Base-by-base conservation (phyloP, 202 grass and related monocot species). In the Setaria viridis region DNA sequence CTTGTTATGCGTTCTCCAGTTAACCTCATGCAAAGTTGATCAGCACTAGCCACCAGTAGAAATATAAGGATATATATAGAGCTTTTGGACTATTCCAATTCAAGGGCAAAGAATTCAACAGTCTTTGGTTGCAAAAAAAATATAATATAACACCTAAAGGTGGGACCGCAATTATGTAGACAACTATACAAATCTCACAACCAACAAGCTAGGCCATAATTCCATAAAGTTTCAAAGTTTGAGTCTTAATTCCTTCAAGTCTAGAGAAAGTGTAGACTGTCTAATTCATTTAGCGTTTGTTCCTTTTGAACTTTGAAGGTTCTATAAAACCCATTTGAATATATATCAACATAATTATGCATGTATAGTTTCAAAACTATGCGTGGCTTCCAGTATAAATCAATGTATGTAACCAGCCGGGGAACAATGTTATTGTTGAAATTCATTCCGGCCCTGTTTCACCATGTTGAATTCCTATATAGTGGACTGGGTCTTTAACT, bases 141-240 rank as follows among this genome's bases (percentile, higher is more conserved):
- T 4, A 30, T 1, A 60, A 45, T 16, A 13, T 19, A 33, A 32
- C 10, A 43, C 43, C 15, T 67, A 50, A 50, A 41, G 7, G 20
- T 25, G 43, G 29, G 68, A 74, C 75, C 68, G 42, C 17, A 20
- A 47, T 56, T 48, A 68, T 53, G 39, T 30, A 21, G 49, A 33
- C 62, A 85, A 67, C 6, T 56, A 48, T 34, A 51, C 42, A 9
- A 41, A 62, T 72, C 67, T 51, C 75, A 39, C 54, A 42, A 54
- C 46, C n/a, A 72, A 53, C 20, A 56, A 41, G 39, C 39, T 41
- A 41, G 72, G 63, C 49, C n/a, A 69, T 39, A 57, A 80, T 68
- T 88, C 73, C 55, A 51, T 35, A 0, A 5, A 62, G 6, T 70
- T 89, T 89, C 87, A 89, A 89, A 80, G 51, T 25, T 73, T 20